Conservation (phyloP, 495 filamentous ascomycete species). For the Entonaema liquescens region DNA sequence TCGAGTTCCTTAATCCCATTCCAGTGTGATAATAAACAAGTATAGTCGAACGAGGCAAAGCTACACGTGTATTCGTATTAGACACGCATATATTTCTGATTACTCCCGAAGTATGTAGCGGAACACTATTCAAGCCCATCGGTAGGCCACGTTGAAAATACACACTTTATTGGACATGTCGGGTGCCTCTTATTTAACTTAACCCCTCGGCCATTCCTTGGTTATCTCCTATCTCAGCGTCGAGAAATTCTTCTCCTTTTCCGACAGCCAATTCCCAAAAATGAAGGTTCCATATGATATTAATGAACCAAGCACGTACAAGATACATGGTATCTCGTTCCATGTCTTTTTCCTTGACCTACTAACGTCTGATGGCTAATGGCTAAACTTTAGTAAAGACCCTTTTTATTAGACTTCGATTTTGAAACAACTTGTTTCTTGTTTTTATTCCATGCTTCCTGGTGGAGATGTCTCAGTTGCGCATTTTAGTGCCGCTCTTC, state of each 20-base stretch:
- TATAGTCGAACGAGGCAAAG: too few relatives aligned
- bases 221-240: not conserved
- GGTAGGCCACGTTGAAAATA: not conserved
- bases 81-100: too few relatives aligned
- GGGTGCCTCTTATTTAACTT: not conserved
- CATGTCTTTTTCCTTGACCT: not conserved
- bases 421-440: constrained; percentile 17
- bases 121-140: too few relatives aligned
- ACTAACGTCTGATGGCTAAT: not conserved
- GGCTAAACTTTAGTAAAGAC: too few relatives aligned
- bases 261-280: not conserved
- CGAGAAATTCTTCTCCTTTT: not conserved
- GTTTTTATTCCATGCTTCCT: not conserved
- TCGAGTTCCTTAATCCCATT: not conserved
- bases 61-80: too few relatives aligned
- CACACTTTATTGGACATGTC: not conserved
- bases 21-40: not conserved
- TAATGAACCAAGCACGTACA: not conserved
- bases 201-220: not conserved
- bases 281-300: not conserved
- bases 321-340: not conserved
- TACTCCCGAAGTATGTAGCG: too few relatives aligned
- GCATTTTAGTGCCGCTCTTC: not conserved
- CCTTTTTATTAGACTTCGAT: not conserved
- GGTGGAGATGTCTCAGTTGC: constrained; percentile 4